These are phyloP conservation scores for Ampelomyces quisqualis DNA, from an alignment of 2,329 filamentous ascomycete species.

Conservation along the genomic window DNA sequence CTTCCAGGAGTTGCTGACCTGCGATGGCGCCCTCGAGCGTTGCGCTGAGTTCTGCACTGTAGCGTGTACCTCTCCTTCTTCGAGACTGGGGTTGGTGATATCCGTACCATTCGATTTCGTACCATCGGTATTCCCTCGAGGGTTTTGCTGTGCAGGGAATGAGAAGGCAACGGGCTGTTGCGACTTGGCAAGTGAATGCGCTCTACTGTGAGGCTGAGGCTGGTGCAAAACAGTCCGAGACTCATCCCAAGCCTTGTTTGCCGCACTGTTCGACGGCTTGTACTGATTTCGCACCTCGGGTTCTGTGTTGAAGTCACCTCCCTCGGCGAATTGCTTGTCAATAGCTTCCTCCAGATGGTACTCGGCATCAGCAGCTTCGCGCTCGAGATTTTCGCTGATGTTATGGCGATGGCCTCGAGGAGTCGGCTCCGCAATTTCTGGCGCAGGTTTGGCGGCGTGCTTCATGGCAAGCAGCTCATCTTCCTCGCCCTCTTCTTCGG, in stretches of 20 bases:
- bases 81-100: slow-evolving; percentile 43
- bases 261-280: slow-evolving; percentile 28
- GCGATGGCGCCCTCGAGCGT: slow-evolving; percentile 41
- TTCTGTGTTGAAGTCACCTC: slow-evolving; percentile 66
- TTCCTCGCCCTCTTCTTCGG: slow-evolving; percentile 70
- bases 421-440: slow-evolving; percentile 61
- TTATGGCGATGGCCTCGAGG: slow-evolving; percentile 67
- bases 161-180: slow-evolving; percentile 47
- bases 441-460: slow-evolving; percentile 41
- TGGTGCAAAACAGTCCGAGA: slow-evolving; percentile 60
- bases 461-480: slow-evolving; percentile 44
- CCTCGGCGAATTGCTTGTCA: slow-evolving; percentile 74
- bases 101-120: slow-evolving; percentile 45
- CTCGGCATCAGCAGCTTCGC: slow-evolving; percentile 81
- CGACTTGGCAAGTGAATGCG: slow-evolving; percentile 69
- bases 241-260: slow-evolving; percentile 37
- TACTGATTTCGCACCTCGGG: slow-evolving; percentile 33
- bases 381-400: slow-evolving; percentile 74
- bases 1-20: slow-evolving; percentile 41
- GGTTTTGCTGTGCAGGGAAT: slow-evolving; percentile 34
- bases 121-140: slow-evolving; percentile 44
- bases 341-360: slow-evolving; percentile 81
- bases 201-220: slow-evolving; percentile 71
- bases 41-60: slow-evolving; percentile 27
- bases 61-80: slow-evolving; percentile 33